These are phyloP conservation scores for Excoecaria agallocha DNA, from an alignment of 345 rosid species.

Conservation along the genomic window DNA sequence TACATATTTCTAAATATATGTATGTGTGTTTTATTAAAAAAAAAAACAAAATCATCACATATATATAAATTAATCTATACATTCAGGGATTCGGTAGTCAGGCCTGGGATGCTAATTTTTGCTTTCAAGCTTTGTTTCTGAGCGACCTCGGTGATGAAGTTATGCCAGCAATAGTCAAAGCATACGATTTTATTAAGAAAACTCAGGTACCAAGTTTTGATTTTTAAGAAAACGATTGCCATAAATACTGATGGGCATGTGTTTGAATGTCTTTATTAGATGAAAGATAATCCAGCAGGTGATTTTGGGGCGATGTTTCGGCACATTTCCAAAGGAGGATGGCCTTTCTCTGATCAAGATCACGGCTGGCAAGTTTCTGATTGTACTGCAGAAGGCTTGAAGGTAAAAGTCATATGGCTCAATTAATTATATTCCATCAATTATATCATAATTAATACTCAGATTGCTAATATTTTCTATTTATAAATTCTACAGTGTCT, in stretches of 20 bases:
- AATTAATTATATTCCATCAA: too few species aligned
- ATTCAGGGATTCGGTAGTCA: constrained; percentile 60
- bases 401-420: constrained; percentile 16
- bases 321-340: constrained; percentile 48
- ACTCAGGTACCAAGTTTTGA: constrained; percentile 40
- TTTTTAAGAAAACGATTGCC: too few species aligned
- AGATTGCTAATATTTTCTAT: too few species aligned
- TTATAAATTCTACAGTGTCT: constrained; percentile 2
- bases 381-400: constrained; percentile 44
- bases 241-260: too few species aligned
- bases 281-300: constrained; percentile 42
- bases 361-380: constrained; percentile 57
- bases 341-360: constrained; percentile 53
- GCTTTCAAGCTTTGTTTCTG: constrained; percentile 46
- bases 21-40: too few species aligned
- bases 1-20: too few species aligned
- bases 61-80: neutral
- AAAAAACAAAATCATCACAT: too few species aligned
- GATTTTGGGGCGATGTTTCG: constrained; percentile 38
- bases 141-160: constrained; percentile 36
- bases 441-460: too few species aligned
- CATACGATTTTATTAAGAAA: constrained; percentile 38
- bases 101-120: constrained; percentile 52
- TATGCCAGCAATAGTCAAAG: constrained; percentile 32
- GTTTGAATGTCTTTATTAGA: constrained; percentile 14